phyloP scores from a whole-genome alignment of 2,329 filamentous ascomycete genomes.

The Neonectria punicea region DNA sequence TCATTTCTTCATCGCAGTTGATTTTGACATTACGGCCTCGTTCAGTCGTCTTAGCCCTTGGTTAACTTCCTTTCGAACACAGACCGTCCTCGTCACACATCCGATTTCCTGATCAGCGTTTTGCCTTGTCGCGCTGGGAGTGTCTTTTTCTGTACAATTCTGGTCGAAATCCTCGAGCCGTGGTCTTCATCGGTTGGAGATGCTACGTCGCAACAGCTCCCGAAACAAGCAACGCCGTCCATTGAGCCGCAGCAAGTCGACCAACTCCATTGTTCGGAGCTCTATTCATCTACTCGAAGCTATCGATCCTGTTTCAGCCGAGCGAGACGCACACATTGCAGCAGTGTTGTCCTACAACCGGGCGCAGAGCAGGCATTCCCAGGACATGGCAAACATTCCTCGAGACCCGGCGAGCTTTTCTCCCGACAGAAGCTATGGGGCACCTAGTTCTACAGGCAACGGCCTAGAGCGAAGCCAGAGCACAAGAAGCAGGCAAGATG shows the following conservation, averaged over 20 bases:
- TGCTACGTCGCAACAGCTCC: slow-evolving; percentile 62
- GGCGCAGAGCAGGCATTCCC: slow-evolving; percentile 54
- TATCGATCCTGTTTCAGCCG: slow-evolving; percentile 60
- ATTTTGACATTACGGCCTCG: slow-evolving; percentile 1
- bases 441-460: slow-evolving; percentile 28
- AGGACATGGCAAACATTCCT: slow-evolving; percentile 27
- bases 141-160: background rate
- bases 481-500: slow-evolving; percentile 33
- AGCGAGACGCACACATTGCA: slow-evolving; percentile 70
- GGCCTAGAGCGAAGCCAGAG: slow-evolving; percentile 28
- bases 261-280: slow-evolving; percentile 54
- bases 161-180: background rate
- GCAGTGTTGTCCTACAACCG: slow-evolving; percentile 69
- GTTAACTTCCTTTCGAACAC: slow-evolving; percentile 2
- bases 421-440: slow-evolving; percentile 34
- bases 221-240: slow-evolving; percentile 53
- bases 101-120: slow-evolving; percentile 6
- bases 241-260: slow-evolving; percentile 64
- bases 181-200: slow-evolving; percentile 42
- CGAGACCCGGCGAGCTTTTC: slow-evolving; percentile 40
- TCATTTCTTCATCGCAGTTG: slow-evolving; percentile 16
- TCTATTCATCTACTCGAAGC: slow-evolving; percentile 57
- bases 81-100: background rate
- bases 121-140: background rate
- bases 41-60: slow-evolving; percentile 1